Evolutionary conservation across 192 early-diverging fungal genomes (phyloP), one percentile per base, ranked within the genome.

Genomic region (Phycomyces blakesleeanus): DNA sequence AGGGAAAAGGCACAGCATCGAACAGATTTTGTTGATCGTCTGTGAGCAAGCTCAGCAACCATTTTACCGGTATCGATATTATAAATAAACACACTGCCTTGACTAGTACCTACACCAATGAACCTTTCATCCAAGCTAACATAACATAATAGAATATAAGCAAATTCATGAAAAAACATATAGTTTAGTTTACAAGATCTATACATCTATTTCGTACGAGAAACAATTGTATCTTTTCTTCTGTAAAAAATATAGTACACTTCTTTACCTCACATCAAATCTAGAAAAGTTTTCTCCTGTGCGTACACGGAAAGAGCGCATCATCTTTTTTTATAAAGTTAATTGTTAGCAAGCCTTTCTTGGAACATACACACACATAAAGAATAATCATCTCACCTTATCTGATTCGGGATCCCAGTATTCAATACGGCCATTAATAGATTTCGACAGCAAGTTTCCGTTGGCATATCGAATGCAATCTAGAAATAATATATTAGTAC

Each of bases 391-490:
- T 22, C 25, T 65, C 38, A 78, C 68, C 58, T 72, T 59, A 44
- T 74, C 55, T 12, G 82, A 67, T 7, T 77, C 69, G 25, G 85
- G 63, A 67, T 93, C 80, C 88, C 90, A 90, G 63, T 89, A 83
- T 55, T 90, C 89, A 25, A 94, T 81, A 26, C 85, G 80, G 15
- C 91, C 91, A 67, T 90, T 82, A 25, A 80, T 77, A 50, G 85
- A 89, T 61, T 93, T 93, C 41, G 83, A 82, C 1, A 94, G 55
- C 3, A 91, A 71, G 61, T 81, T 81, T 8, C 74, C 76, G 26
- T 89, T 84, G 11, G 83, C 85, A 77, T 83, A 90, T 29, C 83
- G 79, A 29, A 92, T 87, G 42, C 85, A 89, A 71, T 94, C 92
- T 78, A 81, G 10, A 49, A 1, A 20, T 16, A n/a, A 56, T 25